These are phyloP conservation scores for Calocybe gangraenosa DNA, from an alignment of 768 basidiomycete genomes.

Conservation along the genomic window DNA sequence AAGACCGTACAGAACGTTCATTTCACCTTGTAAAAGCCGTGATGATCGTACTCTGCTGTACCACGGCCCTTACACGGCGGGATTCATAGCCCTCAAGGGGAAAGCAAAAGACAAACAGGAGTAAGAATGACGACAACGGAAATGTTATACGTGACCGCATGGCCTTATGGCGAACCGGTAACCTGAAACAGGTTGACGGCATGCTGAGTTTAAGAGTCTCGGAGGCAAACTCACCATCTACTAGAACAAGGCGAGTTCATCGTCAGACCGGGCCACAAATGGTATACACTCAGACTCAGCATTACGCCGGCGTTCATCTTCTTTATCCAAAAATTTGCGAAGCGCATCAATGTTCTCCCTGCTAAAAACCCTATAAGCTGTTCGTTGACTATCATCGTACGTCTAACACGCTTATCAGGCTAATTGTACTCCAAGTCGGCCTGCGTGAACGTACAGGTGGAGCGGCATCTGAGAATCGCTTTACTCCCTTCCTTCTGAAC, in stretches of 20 bases:
- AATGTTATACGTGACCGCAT: no score
- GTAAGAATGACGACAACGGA: no score
- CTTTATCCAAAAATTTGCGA: constrained; percentile 68
- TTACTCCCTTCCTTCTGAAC: constrained; percentile 63
- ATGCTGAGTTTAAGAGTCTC: no score
- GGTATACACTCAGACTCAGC: constrained; percentile 58
- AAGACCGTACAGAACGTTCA: no score
- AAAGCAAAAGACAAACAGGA: no score
- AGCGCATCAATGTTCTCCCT: constrained; percentile 62
- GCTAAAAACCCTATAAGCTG: constrained; percentile 77
- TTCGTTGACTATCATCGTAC: constrained; percentile 60
- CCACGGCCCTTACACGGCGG: no score
- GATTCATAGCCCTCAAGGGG: no score
- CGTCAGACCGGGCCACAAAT: constrained; percentile 58
- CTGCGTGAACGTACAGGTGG: constrained; percentile 47
- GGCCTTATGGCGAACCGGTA: neutral
- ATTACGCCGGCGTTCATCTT: constrained; percentile 50
- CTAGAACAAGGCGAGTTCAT: constrained; percentile 60
- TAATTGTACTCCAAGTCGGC: neutral
- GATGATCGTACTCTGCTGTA: no score
- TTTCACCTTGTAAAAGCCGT: no score
- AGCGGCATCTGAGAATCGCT: constrained; percentile 71
- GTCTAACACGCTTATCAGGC: constrained; percentile 35
- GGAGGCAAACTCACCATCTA: neutral
- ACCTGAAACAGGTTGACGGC: neutral